Evolutionary conservation across 225 moss, liverwort and hornwort genomes (phyloP), one percentile per base, ranked within the genome.

Genomic region (Antitrichia curtipendula): DNA sequence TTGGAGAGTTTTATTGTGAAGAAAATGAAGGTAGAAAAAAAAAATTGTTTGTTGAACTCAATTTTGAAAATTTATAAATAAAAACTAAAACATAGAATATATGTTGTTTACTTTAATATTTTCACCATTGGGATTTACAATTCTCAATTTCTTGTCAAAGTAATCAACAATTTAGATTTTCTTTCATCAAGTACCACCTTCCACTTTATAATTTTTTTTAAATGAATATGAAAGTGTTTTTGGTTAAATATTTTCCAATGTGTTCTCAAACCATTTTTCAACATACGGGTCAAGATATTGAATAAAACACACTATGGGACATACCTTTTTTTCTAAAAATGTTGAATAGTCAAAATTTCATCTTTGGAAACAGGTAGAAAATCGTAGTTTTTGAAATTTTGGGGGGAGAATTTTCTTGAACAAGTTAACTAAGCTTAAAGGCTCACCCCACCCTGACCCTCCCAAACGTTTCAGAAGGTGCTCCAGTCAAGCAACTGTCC

Each of bases 211-310:
- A 13, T 8, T 41, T 41, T 69, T 0, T 8, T 15, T 14, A 40
- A 14, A 40, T 15, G 8, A 69, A 25, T 24, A 1, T 68, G 2
- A 41, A 25, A 69, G 14, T 40, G 8, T 15, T 41, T 69, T 70
- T 25, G 3, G 2, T 27, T 24, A 7, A 20, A 2, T 4, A 1
- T 2, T 14, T 14, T 70, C 3, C 5, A 6, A 41, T 70, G 1
- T 70, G 25, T 41, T 41, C 2, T 25, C 25, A 25, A 70, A 0
- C 41, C 9, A 41, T 41, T 27, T 71, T 71, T 16, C 6, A 71
- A 16, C 8, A 7, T 38, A 38, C 0, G 4, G 4, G 2, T 7
- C 22, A 38, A 13, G 4, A 8, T 24, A 14, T 24, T 40, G 69
- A 2, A 24, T 40, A 40, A 23, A 69, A 69, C 1, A 24, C 16